Evolutionary conservation across 2,329 filamentous ascomycete genomes (phyloP).

Genomic region (Alternaria gaisen): DNA sequence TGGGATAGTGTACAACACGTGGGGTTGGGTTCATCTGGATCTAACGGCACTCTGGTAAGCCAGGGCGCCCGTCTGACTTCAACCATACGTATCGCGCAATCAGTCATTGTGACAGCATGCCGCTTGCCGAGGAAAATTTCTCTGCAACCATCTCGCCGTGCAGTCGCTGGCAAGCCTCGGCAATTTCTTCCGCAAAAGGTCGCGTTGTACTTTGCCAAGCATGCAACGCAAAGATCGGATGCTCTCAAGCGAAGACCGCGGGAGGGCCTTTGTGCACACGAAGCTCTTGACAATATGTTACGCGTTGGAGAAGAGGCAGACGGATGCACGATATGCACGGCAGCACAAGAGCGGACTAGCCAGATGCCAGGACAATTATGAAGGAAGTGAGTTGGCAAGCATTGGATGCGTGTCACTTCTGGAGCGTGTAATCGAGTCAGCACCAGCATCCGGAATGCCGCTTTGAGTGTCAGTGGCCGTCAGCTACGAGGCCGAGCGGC

Average conservation of each 20-base stretch:
- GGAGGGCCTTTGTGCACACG: conserved; percentile 3
- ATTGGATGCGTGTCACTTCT: conserved; percentile 38
- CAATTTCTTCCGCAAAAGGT: conserved; percentile 18
- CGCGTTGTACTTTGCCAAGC: conserved; percentile 25
- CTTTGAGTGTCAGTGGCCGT: conserved; percentile 30
- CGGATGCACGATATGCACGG: conserved; percentile 2
- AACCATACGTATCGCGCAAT: conserved; percentile 2
- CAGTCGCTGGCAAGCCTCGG: conserved; percentile 23
- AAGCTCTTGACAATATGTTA: neutral
- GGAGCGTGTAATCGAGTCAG: conserved; percentile 29
- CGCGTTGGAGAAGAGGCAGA: neutral
- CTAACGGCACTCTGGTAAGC: conserved; percentile 4
- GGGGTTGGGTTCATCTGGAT: conserved; percentile 25
- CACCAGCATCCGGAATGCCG: conserved; percentile 35
- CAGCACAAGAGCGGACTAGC: conserved; percentile 1
- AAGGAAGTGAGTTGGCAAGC: conserved; percentile 8
- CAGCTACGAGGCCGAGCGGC: conserved; percentile 20
- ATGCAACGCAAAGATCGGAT: conserved; percentile 27
- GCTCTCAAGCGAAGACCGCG: conserved; percentile 15
- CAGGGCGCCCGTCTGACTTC: neutral
- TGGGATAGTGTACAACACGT: conserved; percentile 32
- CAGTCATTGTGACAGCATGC: conserved; percentile 6
- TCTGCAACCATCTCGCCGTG: conserved; percentile 15
- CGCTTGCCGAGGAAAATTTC: conserved; percentile 22
- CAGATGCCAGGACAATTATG: conserved; percentile 8